A percentile compares a stretch with the other conserved stretches of the same genome.
These are phyloP conservation scores for Aschersonia sp. DNA, from an alignment of 2,329 filamentous ascomycete species.

Conservation along the genomic window DNA sequence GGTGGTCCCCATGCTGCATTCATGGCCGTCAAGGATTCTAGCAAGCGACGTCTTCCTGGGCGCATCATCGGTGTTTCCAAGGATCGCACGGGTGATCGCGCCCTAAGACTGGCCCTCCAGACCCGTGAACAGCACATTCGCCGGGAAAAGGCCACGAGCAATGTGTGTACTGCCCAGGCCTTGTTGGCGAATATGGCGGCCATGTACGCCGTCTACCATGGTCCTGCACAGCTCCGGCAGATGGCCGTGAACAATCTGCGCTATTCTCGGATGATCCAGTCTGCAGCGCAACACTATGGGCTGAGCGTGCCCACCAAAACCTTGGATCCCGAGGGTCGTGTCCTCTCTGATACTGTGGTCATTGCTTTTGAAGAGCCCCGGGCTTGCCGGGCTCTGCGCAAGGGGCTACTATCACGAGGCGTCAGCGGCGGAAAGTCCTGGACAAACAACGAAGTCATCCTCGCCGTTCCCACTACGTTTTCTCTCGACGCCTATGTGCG, in stretches of 20 bases:
- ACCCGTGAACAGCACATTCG: slow-evolving; percentile 94
- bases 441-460: slow-evolving; percentile 10
- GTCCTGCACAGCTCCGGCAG: slow-evolving; percentile 64
- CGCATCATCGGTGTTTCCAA: slow-evolving; percentile 84
- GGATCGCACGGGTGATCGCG: slow-evolving; percentile 69
- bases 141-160: slow-evolving; percentile 92
- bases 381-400: slow-evolving; percentile 9
- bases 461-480: slow-evolving; percentile 14
- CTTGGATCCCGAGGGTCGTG: slow-evolving; percentile 37
- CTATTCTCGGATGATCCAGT: slow-evolving; percentile 55
- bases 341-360: slow-evolving; percentile 69
- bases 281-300: slow-evolving; percentile 46
- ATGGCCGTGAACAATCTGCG: slow-evolving; percentile 70
- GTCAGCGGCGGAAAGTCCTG: slow-evolving; percentile 61
- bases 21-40: slow-evolving; percentile 80
- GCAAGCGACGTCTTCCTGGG: slow-evolving; percentile 89
- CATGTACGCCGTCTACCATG: slow-evolving; percentile 89
- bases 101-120: slow-evolving; percentile 74
- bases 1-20: slow-evolving; percentile 95
- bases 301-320: slow-evolving; percentile 46
- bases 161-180: slow-evolving; percentile 92
- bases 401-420: slow-evolving; percentile 35
- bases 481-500: slow-evolving; percentile 8
- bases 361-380: slow-evolving; percentile 30
- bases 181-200: slow-evolving; percentile 91